phyloP scores from a whole-genome alignment of 352 stramenopile species.

The Phytophthora tentaculata region DNA sequence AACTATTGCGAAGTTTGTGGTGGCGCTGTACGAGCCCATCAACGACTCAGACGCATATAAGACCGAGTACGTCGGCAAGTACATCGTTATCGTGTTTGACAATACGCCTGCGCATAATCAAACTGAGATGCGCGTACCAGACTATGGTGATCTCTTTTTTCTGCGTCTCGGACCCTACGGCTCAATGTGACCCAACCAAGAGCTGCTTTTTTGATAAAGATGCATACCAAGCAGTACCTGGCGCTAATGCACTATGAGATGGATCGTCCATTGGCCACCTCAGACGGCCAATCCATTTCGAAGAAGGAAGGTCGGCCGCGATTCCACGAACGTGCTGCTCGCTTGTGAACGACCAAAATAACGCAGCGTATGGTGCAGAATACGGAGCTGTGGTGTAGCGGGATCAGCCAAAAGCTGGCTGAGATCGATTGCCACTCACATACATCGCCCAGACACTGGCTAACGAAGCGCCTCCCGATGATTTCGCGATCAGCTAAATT shows the following conservation, averaged over 20 bases:
- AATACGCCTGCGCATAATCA: no score
- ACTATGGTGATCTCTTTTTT: background rate
- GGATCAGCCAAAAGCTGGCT: no score
- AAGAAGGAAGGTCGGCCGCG: background rate
- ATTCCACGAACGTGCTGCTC: background rate
- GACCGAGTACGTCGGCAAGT: no score
- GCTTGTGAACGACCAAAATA: background rate
- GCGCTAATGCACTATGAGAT: background rate
- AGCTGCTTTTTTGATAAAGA: background rate
- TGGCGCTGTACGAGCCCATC: background rate
- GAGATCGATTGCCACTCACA: no score
- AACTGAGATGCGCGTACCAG: background rate
- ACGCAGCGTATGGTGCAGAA: background rate
- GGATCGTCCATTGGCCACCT: background rate
- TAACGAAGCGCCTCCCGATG: no score
- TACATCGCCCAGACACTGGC: no score
- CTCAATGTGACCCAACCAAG: background rate
- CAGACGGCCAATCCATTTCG: background rate
- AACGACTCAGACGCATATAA: background rate
- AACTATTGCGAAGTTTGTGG: background rate
- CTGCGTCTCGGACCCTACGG: background rate
- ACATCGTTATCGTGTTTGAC: no score
- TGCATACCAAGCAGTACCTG: background rate
- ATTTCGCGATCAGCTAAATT: no score
- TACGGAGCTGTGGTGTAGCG: no score